Conservation (phyloP, 2,329 filamentous ascomycete genomes). For the Geosmithia putterillii region DNA sequence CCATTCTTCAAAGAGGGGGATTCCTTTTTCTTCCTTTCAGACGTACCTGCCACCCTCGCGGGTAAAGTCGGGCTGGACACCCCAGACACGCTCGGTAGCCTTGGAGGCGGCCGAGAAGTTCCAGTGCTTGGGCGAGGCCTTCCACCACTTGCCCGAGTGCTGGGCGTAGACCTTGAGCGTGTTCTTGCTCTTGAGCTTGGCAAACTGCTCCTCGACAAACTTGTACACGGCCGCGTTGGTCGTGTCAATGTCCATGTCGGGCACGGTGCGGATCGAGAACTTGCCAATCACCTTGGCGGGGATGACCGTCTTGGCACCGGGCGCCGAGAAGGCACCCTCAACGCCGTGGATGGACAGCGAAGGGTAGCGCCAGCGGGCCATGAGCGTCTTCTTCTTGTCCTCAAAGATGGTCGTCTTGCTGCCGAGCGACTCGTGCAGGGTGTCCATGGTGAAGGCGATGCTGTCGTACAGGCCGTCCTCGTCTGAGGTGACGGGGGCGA, state of each 20-base stretch:
- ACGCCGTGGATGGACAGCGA: constrained; percentile 90
- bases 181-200: constrained; percentile 87
- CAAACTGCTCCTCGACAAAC: constrained; percentile 73
- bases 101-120: constrained; percentile 93
- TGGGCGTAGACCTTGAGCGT: constrained; percentile 67
- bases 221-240: constrained; percentile 79
- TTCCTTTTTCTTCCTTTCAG: constrained; percentile 8
- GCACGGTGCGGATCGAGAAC: constrained; percentile 95
- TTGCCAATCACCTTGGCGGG: constrained; percentile 96
- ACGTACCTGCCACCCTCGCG: constrained; percentile 80
- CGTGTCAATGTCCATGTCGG: constrained; percentile 87
- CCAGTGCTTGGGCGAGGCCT: constrained; percentile 95
- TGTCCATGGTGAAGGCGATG: constrained; percentile 94
- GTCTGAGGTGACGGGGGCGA: constrained; percentile 75
- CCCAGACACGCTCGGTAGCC: constrained; percentile 93
- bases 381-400: constrained; percentile 84
- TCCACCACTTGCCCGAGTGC: constrained; percentile 98
- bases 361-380: constrained; percentile 92
- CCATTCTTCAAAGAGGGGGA: neutral
- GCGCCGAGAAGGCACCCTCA: constrained; percentile 86
- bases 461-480: constrained; percentile 79
- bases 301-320: constrained; percentile 96
- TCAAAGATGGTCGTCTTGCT: constrained; percentile 77
- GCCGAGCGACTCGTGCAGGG: constrained; percentile 82
- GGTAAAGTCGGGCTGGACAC: constrained; percentile 86